phyloP scores from a whole-genome alignment of 1,284 basidiomycete genomes.

The Malassezia caprae region DNA sequence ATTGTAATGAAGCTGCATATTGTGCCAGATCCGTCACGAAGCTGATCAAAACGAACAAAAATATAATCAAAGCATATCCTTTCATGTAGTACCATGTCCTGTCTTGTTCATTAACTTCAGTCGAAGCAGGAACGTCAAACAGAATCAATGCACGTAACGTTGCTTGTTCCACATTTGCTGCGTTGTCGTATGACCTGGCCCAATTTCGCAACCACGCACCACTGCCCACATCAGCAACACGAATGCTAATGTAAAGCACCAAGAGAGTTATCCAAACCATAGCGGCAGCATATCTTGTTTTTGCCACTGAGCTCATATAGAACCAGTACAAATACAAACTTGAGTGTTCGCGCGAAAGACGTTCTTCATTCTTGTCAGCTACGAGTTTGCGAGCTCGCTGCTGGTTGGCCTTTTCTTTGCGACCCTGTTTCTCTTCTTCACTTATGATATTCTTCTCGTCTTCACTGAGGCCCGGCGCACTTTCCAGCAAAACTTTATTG shows the following conservation, averaged over 20 bases:
- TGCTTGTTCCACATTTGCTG: not conserved
- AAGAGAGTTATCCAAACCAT: constrained; percentile 27
- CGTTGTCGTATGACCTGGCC: constrained; percentile 35
- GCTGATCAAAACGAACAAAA: constrained; percentile 31
- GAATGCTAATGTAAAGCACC: constrained; percentile 28
- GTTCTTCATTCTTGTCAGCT: constrained; percentile 39
- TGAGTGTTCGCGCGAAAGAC: constrained; percentile 35
- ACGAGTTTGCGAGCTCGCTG: constrained; percentile 12
- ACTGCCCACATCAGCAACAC: constrained; percentile 33
- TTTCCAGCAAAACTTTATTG: not conserved
- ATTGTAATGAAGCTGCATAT: constrained; percentile 37
- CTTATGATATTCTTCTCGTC: constrained; percentile 11
- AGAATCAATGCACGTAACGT: constrained; percentile 7
- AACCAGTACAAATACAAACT: constrained; percentile 34
- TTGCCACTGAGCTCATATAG: constrained; percentile 30
- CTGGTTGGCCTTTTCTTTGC: constrained; percentile 25
- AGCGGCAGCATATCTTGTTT: constrained; percentile 5
- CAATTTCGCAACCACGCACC: constrained; percentile 41
- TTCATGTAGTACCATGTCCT: constrained; percentile 37
- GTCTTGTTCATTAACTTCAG: constrained; percentile 9
- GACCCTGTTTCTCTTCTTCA: constrained; percentile 27
- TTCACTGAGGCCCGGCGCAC: not conserved
- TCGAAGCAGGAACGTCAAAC: constrained; percentile 1
- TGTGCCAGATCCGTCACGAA: constrained; percentile 33
- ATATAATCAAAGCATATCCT: constrained; percentile 31